Conservation (phyloP, 2,329 filamentous ascomycete species). For the Neofusicoccum cordaticola region DNA sequence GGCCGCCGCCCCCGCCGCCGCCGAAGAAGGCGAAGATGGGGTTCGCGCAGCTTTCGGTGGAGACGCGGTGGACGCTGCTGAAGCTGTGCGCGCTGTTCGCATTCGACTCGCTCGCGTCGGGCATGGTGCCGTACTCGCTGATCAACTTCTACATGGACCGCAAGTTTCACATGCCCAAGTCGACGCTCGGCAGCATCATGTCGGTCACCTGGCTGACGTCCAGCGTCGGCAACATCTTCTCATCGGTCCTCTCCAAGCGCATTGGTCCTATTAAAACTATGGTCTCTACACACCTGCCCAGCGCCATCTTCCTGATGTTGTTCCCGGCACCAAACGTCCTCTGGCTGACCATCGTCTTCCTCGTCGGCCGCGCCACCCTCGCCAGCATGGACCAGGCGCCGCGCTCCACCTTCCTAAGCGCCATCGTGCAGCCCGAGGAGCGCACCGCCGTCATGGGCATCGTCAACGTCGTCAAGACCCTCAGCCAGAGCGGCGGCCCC, state of each 20-base stretch:
- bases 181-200: conserved; percentile 54
- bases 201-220: conserved; percentile 46
- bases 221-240: conserved; percentile 47
- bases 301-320: conserved; percentile 33
- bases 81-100: conserved; percentile 66
- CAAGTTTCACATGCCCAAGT: conserved; percentile 54
- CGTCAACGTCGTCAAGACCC: conserved; percentile 37
- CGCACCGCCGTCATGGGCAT: conserved; percentile 41
- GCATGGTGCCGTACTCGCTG: conserved; percentile 56
- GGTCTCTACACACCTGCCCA: conserved; percentile 37
- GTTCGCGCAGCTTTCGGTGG: conserved; percentile 56
- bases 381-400: conserved; percentile 41
- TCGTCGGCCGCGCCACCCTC: conserved; percentile 31
- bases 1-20: too few species aligned
- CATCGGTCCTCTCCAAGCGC: conserved; percentile 64
- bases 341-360: conserved; percentile 29
- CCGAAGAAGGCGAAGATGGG: conserved; percentile 1
- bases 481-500: conserved; percentile 33
- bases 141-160: conserved; percentile 57
- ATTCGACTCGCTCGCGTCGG: conserved; percentile 67
- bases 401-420: conserved; percentile 33
- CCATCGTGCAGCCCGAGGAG: conserved; percentile 34
- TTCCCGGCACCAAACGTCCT: conserved; percentile 22
- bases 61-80: conserved; percentile 55
- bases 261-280: conserved; percentile 52